Evolutionary conservation across 441 rosid species (phyloP).

Genomic region (Corymbia citriodora): DNA sequence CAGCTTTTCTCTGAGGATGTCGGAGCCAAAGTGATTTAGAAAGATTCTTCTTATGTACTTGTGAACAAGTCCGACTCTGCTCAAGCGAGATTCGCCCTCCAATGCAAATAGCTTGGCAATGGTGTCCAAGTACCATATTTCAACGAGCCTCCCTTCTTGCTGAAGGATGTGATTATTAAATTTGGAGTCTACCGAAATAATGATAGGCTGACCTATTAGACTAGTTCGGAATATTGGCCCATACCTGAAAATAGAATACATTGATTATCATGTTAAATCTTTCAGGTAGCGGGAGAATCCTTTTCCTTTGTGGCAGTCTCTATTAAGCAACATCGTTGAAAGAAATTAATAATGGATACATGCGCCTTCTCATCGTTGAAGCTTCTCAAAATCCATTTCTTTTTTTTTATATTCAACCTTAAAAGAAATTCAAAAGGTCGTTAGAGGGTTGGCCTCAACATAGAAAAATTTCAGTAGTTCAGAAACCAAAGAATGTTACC

Average conservation of each 20-base stretch:
- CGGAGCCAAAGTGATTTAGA: neutral
- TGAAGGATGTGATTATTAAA: constrained; percentile 21
- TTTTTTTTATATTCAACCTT: no score
- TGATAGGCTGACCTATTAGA: constrained; percentile 20
- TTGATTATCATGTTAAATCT: no score
- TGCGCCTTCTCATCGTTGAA: no score
- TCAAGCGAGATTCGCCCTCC: constrained; percentile 3
- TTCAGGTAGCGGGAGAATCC: neutral
- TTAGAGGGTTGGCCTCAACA: no score
- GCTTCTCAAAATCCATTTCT: no score
- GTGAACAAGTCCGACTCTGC: neutral
- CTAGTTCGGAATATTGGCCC: constrained; percentile 41
- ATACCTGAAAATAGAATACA: constrained; percentile 12
- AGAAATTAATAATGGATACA: no score
- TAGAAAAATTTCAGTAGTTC: no score
- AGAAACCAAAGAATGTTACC: neutral
- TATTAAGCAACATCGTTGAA: no score
- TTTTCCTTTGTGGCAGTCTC: neutral
- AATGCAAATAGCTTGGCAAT: constrained; percentile 18
- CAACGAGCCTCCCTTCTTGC: constrained; percentile 25
- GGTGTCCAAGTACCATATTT: constrained; percentile 21
- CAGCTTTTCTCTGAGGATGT: neutral
- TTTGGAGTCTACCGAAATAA: constrained; percentile 32
- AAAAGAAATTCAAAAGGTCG: no score
- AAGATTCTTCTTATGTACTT: neutral